Conservation (phyloP, 352 stramenopile species). For the Phytophthora syringae region DNA sequence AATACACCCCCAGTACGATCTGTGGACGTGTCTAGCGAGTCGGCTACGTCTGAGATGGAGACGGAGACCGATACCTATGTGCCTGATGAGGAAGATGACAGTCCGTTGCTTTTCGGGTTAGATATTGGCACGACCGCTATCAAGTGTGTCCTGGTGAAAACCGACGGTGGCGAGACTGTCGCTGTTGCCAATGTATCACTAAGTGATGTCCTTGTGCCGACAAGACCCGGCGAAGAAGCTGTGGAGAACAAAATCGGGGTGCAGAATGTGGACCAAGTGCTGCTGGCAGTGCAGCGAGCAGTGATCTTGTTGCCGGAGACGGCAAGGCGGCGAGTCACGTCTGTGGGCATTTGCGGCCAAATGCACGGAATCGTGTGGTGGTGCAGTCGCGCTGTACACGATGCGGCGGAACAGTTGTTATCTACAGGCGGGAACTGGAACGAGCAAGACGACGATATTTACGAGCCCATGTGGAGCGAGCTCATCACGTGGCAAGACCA, state of each 20-base stretch:
- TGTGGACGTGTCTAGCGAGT: not conserved
- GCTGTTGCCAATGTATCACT: constrained; percentile 45
- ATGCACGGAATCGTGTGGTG: constrained; percentile 91
- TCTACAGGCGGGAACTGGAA: constrained; percentile 9
- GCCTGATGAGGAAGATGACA: constrained; percentile 24
- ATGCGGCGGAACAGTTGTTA: constrained; percentile 38
- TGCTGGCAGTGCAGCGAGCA: constrained; percentile 49
- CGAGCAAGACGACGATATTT: constrained; percentile 4
- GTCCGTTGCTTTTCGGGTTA: constrained; percentile 53
- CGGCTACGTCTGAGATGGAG: not conserved
- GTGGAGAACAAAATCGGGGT: constrained; percentile 35
- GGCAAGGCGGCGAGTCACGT: constrained; percentile 32
- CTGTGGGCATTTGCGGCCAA: constrained; percentile 81
- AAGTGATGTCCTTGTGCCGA: constrained; percentile 36
- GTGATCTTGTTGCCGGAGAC: constrained; percentile 41
- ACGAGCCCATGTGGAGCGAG: constrained; percentile 55
- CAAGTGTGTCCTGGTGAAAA: constrained; percentile 71
- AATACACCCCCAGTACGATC: not conserved
- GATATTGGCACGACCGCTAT: constrained; percentile 83
- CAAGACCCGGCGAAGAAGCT: constrained; percentile 5
- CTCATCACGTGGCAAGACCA: constrained; percentile 85
- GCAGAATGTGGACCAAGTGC: constrained; percentile 55
- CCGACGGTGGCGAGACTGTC: constrained; percentile 31
- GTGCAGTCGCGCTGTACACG: constrained; percentile 50
- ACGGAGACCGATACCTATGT: constrained; percentile 5